Percentiles rank a stretch among this genome's conserved stretches.
Evolutionary conservation across 2,329 filamentous ascomycete species (phyloP).

Genomic region (Alternaria panax): DNA sequence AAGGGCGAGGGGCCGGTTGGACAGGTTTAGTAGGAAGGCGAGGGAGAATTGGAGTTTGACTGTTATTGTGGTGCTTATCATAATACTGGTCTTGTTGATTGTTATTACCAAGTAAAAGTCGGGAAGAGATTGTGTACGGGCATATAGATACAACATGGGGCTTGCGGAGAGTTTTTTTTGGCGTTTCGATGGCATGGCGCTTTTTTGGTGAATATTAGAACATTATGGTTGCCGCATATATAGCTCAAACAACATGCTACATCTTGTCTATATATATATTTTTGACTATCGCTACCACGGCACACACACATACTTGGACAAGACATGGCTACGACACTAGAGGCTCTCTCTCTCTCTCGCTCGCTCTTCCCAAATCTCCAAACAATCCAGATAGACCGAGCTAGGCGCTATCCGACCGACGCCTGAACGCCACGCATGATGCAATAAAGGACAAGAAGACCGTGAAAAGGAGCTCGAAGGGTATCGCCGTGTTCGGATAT

Average conservation of each 20-base stretch:
- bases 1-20: constrained; percentile 75
- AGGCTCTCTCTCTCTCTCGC: background rate
- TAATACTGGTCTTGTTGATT: constrained; percentile 83
- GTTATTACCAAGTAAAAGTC: constrained; percentile 60
- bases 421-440: constrained; percentile 30
- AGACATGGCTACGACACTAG: background rate
- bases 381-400: background rate
- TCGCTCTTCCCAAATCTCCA: constrained; percentile 1
- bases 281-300: background rate
- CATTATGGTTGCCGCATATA: no score
- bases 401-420: background rate
- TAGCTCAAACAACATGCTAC: no score
- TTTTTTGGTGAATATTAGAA: no score
- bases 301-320: background rate
- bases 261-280: no score
- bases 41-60: constrained; percentile 89
- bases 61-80: constrained; percentile 78
- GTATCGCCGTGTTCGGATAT: constrained; percentile 11
- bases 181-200: no score
- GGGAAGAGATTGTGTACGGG: no score
- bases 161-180: no score
- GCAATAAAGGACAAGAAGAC: constrained; percentile 17
- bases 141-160: no score
- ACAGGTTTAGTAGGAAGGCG: constrained; percentile 74
- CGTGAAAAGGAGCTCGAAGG: constrained; percentile 6